Conservation (phyloP, 768 basidiomycete species). For the Suillus discolor region DNA sequence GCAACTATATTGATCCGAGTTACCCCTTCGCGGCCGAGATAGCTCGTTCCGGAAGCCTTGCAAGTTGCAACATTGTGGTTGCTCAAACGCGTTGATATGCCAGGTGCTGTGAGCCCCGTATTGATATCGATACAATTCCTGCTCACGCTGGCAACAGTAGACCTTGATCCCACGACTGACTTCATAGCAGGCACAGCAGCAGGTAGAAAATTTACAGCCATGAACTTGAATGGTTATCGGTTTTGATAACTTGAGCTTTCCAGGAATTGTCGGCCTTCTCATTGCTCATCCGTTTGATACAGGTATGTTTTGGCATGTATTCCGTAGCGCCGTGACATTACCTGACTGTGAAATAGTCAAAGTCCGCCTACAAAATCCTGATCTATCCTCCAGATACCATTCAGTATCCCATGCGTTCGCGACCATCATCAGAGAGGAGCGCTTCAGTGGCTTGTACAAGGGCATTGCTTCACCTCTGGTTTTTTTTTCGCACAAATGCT, state of each 20-base stretch:
- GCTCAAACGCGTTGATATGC: not conserved
- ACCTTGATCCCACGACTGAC: conserved; percentile 67
- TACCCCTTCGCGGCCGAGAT: too few relatives aligned
- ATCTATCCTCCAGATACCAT: conserved; percentile 55
- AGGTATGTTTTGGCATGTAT: conserved; percentile 31
- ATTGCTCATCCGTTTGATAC: conserved; percentile 84
- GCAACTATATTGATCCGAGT: too few relatives aligned
- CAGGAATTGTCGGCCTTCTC: conserved; percentile 63
- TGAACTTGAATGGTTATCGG: not conserved
- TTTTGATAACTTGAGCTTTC: not conserved
- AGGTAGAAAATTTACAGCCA: conserved; percentile 33
- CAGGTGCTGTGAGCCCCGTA: conserved; percentile 1
- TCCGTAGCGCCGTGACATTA: too few relatives aligned
- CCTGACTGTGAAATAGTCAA: conserved; percentile 53
- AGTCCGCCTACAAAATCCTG: conserved; percentile 75
- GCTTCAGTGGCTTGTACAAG: conserved; percentile 68
- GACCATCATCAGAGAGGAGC: conserved; percentile 73
- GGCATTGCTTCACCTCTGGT: conserved; percentile 84
- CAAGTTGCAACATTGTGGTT: too few relatives aligned
- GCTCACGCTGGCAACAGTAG: conserved; percentile 18
- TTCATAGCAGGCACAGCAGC: conserved; percentile 80
- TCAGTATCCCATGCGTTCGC: conserved; percentile 66
- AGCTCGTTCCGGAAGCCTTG: not conserved
- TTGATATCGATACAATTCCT: not conserved
- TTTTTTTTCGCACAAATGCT: conserved; percentile 22